Conservation (phyloP, 805 yeast genomes). For the Yarrowia hollandica region DNA sequence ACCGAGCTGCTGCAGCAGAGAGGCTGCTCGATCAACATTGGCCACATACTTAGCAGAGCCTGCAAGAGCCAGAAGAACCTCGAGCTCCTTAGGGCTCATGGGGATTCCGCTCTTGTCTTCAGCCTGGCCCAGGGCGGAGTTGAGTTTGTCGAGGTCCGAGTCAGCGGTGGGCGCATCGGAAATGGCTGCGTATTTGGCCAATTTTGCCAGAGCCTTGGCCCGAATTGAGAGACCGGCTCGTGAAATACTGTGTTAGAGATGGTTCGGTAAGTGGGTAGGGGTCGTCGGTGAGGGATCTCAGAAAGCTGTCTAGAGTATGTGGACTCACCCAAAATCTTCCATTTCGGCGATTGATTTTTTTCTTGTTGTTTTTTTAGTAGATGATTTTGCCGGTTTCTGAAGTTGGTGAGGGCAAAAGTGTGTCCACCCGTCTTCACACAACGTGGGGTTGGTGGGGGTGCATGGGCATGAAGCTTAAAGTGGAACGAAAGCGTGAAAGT, state of each 20-base stretch:
- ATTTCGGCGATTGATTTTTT: too few relatives aligned
- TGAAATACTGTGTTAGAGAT: constrained; percentile 40
- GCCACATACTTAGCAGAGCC: constrained; percentile 45
- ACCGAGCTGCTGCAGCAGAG: constrained; percentile 49
- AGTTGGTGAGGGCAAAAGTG: too few relatives aligned
- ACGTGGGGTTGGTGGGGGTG: constrained; percentile 12
- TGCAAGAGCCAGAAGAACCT: constrained; percentile 58
- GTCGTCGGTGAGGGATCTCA: too few relatives aligned
- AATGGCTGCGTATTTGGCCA: constrained; percentile 42
- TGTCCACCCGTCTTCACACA: not conserved
- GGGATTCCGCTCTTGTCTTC: constrained; percentile 35
- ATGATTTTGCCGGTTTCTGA: too few relatives aligned
- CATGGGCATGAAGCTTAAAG: not conserved
- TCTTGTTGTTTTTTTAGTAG: not conserved
- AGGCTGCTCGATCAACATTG: constrained; percentile 46
- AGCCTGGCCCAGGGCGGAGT: constrained; percentile 37
- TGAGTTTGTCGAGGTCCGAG: constrained; percentile 33
- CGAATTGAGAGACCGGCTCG: constrained; percentile 41
- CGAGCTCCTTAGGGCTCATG: constrained; percentile 45
- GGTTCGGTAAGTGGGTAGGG: too few relatives aligned
- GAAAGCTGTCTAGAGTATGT: too few relatives aligned
- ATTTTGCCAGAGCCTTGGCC: constrained; percentile 43
- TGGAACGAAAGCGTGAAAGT: constrained; percentile 14
- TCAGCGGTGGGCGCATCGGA: constrained; percentile 32
- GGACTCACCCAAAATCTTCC: constrained; percentile 35